These are phyloP conservation scores for Moesziomyces sp. DNA, from an alignment of 1,284 basidiomycete species.

Conservation along the genomic window DNA sequence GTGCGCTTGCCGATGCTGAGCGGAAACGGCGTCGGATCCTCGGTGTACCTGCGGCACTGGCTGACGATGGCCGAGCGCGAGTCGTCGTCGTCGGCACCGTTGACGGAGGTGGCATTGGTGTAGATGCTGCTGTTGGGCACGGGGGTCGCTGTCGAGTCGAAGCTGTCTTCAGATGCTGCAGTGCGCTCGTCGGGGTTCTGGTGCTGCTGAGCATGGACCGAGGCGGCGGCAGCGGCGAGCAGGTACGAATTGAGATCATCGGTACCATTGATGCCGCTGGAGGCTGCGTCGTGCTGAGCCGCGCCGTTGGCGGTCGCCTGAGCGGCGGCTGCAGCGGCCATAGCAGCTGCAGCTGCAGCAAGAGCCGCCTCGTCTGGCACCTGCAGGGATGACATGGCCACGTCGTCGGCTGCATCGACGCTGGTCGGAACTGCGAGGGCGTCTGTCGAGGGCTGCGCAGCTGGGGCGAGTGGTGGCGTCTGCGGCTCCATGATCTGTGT, in stretches of 20 bases:
- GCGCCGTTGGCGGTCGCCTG: constrained; percentile 6
- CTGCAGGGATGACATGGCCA: constrained; percentile 9
- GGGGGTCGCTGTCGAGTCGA: constrained; percentile 11
- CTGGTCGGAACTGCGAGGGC: background rate
- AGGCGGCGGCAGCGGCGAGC: constrained; percentile 49
- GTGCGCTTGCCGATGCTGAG: constrained; percentile 29
- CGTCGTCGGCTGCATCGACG: constrained; percentile 4
- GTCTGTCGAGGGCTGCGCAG: background rate
- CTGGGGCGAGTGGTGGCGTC: background rate
- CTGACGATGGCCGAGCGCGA: constrained; percentile 15
- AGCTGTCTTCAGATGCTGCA: constrained; percentile 14
- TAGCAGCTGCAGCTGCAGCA: constrained; percentile 45
- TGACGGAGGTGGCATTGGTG: constrained; percentile 28
- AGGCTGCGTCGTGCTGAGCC: constrained; percentile 1
- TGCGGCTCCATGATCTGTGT: background rate
- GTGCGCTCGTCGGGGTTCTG: constrained; percentile 7
- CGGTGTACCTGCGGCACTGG: constrained; percentile 31
- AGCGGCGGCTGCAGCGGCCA: constrained; percentile 43
- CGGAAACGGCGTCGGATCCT: constrained; percentile 32
- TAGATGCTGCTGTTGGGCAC: constrained; percentile 9
- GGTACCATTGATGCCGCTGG: background rate
- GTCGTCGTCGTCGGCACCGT: constrained; percentile 24
- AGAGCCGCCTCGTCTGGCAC: constrained; percentile 40
- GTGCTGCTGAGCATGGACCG: constrained; percentile 47
- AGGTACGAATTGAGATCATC: constrained; percentile 47